Evolutionary conservation across 2,329 filamentous ascomycete species (phyloP).

Genomic region (Cercospora zeina): DNA sequence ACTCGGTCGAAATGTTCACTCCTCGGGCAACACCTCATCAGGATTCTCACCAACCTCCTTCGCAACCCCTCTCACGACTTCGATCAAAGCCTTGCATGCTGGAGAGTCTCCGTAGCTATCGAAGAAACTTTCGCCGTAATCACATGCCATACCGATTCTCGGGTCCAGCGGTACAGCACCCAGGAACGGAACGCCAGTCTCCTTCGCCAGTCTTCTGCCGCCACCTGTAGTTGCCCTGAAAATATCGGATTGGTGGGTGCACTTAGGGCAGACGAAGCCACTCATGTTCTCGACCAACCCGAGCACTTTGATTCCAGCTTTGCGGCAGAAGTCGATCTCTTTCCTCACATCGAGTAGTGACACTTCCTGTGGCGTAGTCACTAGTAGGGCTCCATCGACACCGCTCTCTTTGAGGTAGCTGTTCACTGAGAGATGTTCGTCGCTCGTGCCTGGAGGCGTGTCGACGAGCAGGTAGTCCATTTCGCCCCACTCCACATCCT

Average conservation of each 20-base stretch:
- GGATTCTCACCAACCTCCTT: conserved; percentile 39
- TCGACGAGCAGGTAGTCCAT: conserved; percentile 92
- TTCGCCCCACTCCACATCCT: conserved; percentile 97
- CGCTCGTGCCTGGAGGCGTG: conserved; percentile 90
- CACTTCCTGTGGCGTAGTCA: conserved; percentile 95
- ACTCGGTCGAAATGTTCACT: conserved; percentile 19
- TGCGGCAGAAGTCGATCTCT: conserved; percentile 95
- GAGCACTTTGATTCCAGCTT: conserved; percentile 84
- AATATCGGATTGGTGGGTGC: conserved; percentile 76
- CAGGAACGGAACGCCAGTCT: conserved; percentile 85
- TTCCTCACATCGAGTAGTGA: conserved; percentile 89
- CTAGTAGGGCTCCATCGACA: conserved; percentile 87
- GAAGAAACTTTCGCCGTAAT: conserved; percentile 96
- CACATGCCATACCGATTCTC: conserved; percentile 91
- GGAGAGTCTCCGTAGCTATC: conserved; percentile 92
- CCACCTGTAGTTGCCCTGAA: conserved; percentile 91
- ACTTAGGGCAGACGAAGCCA: conserved; percentile 93
- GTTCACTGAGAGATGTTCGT: conserved; percentile 94
- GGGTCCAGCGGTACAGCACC: conserved; percentile 90
- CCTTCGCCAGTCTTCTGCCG: conserved; percentile 73
- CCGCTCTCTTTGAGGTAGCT: conserved; percentile 86
- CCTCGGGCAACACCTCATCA: conserved; percentile 36
- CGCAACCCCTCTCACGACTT: conserved; percentile 71
- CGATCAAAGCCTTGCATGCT: conserved; percentile 76
- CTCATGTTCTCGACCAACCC: conserved; percentile 98